These are phyloP conservation scores for Metschnikowia henanensis DNA, from an alignment of 805 yeast species.

Conservation along the genomic window DNA sequence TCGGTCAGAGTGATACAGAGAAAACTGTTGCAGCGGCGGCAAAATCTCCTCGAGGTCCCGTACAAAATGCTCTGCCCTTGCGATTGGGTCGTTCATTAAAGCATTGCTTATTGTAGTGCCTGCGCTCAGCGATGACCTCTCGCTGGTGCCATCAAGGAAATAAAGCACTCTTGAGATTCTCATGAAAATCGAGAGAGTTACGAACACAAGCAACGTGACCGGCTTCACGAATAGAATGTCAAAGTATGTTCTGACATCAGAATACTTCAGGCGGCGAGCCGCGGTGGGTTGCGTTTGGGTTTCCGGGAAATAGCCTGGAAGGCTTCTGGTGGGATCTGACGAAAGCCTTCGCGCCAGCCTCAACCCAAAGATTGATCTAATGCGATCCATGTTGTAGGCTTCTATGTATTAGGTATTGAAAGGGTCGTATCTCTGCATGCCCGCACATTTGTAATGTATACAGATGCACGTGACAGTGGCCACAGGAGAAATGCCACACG, in stretches of 20 bases:
- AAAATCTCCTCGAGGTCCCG: slow-evolving; percentile 50
- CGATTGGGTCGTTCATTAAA: slow-evolving; percentile 47
- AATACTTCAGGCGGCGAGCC: not conserved
- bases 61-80: slow-evolving; percentile 51
- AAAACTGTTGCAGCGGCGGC: slow-evolving; percentile 23
- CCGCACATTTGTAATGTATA: no score
- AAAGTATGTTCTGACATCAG: slow-evolving; percentile 1
- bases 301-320: slow-evolving; percentile 13
- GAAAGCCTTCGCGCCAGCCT: not conserved
- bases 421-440: no score
- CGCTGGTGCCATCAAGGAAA: slow-evolving; percentile 8
- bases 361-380: not conserved
- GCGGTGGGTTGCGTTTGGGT: not conserved
- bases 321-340: not conserved
- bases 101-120: slow-evolving; percentile 17
- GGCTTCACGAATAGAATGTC: slow-evolving; percentile 6
- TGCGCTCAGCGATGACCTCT: slow-evolving; percentile 6
- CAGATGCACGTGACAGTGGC: no score
- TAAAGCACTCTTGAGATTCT: slow-evolving; percentile 5
- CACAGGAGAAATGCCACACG: no score
- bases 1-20: slow-evolving; percentile 13
- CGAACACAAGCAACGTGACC: not conserved
- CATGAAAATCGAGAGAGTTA: not conserved
- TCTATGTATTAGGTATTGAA: not conserved
- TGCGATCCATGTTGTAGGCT: slow-evolving; percentile 3